These are phyloP conservation scores for Gossypium rotundifolium DNA, from an alignment of 345 rosid species.

Conservation along the genomic window DNA sequence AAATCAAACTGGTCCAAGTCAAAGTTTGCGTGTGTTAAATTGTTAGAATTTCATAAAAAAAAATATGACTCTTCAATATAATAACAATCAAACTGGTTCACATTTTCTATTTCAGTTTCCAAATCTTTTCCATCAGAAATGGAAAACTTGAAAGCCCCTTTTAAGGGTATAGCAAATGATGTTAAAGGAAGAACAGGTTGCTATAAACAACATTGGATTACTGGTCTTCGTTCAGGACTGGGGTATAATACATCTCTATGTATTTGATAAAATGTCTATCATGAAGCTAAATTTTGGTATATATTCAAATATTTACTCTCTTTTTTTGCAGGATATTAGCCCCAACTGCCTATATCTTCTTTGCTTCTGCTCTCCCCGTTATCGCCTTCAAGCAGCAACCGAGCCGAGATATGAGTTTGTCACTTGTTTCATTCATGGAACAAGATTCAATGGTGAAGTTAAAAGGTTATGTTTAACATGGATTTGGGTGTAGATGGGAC, in stretches of 20 bases:
- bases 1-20: no score
- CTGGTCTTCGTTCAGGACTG: slow-evolving; percentile 46
- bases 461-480: neutral
- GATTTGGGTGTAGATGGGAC: slow-evolving; percentile 49
- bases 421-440: neutral
- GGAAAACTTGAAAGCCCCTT: slow-evolving; percentile 38
- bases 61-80: no score
- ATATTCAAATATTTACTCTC: no score
- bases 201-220: slow-evolving; percentile 64
- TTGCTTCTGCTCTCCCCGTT: slow-evolving; percentile 83
- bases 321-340: no score
- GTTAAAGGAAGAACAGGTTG: slow-evolving; percentile 49
- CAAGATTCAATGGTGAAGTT: neutral
- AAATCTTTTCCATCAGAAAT: slow-evolving; percentile 15
- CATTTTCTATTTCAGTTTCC: no score
- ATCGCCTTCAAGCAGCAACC: slow-evolving; percentile 83
- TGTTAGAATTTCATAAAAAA: no score
- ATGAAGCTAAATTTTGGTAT: no score
- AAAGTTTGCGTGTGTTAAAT: no score
- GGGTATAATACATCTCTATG: neutral
- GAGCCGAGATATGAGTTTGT: slow-evolving; percentile 58
- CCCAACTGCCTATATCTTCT: slow-evolving; percentile 18
- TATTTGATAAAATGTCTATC: no score
- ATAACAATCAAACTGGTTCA: no score
- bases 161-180: slow-evolving; percentile 47